These are phyloP conservation scores for Phytopythium litorale DNA, from an alignment of 352 stramenopile species.

Conservation along the genomic window DNA sequence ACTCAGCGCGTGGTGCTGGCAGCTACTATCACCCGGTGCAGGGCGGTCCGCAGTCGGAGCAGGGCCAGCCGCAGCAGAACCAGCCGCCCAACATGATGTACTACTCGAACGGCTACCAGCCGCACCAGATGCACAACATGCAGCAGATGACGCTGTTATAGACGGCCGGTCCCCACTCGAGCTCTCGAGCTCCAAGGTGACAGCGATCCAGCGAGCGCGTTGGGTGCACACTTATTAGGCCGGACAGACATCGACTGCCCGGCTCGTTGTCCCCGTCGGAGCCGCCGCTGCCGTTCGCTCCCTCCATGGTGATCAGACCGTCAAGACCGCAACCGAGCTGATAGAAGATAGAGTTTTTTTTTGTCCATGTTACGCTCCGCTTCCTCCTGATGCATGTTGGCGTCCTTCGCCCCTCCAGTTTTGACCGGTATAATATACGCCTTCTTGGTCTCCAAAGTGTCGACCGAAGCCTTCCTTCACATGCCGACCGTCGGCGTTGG, in stretches of 20 bases:
- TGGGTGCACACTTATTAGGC: conserved; percentile 5
- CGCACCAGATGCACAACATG: conserved; percentile 74
- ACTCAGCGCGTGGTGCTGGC: conserved; percentile 20
- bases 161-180: conserved; percentile 11
- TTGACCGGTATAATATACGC: conserved; percentile 7
- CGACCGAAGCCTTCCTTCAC: neutral
- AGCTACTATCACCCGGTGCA: conserved; percentile 56
- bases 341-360: conserved; percentile 12
- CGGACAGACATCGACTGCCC: neutral
- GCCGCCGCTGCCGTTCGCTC: neutral
- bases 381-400: neutral
- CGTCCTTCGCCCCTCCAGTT: conserved; percentile 4
- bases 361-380: neutral
- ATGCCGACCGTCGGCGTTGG: neutral
- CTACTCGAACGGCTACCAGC: conserved; percentile 57
- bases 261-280: neutral
- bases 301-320: neutral
- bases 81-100: conserved; percentile 61
- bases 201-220: neutral
- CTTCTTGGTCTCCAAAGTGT: neutral
- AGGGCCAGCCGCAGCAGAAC: conserved; percentile 18
- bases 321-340: neutral
- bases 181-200: neutral
- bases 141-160: conserved; percentile 78
- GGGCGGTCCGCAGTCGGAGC: conserved; percentile 20